Evolutionary conservation across 805 yeast genomes (phyloP).

Genomic region (Starmerella sirachaensis): DNA sequence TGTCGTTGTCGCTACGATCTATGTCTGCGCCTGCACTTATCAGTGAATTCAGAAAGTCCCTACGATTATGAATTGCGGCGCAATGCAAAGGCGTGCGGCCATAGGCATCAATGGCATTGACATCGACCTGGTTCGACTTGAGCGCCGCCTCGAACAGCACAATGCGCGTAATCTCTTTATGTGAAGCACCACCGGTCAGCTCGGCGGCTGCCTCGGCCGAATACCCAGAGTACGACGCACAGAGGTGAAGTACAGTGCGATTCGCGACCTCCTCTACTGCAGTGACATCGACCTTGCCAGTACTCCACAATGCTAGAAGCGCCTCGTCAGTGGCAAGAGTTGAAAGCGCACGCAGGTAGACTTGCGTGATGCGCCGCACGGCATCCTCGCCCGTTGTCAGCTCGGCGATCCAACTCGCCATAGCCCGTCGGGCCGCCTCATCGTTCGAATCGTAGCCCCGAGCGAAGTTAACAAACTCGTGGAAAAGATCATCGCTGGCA

Average conservation of each 20-base stretch:
- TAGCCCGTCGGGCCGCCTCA: slow-evolving; percentile 26
- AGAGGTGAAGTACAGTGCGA: slow-evolving; percentile 66
- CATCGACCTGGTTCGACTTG: slow-evolving; percentile 22
- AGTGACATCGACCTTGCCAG: slow-evolving; percentile 45
- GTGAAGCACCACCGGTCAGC: slow-evolving; percentile 7
- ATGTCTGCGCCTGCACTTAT: slow-evolving; percentile 31
- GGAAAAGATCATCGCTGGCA: slow-evolving; percentile 48
- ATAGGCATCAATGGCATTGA: slow-evolving; percentile 28
- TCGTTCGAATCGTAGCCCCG: slow-evolving; percentile 26
- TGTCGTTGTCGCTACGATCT: slow-evolving; percentile 32
- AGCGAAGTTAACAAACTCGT: slow-evolving; percentile 44
- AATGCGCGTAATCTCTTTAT: slow-evolving; percentile 19
- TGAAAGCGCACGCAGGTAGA: slow-evolving; percentile 58
- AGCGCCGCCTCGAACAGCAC: slow-evolving; percentile 27
- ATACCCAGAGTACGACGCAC: slow-evolving; percentile 24
- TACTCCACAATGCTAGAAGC: slow-evolving; percentile 37
- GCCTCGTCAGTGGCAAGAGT: slow-evolving; percentile 54
- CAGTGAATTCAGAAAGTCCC: slow-evolving; percentile 34
- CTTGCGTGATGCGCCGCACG: slow-evolving; percentile 45
- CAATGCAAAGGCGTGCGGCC: slow-evolving; percentile 82
- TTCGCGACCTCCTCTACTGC: slow-evolving; percentile 62
- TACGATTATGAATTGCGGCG: slow-evolving; percentile 48
- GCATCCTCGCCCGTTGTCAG: slow-evolving; percentile 33
- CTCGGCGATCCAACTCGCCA: slow-evolving; percentile 37
- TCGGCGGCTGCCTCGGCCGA: slow-evolving; percentile 8